Percentiles rank a stretch among this genome's conserved stretches.
Conservation (phyloP, 768 basidiomycete genomes). For the Auriscalpium microsporum region DNA sequence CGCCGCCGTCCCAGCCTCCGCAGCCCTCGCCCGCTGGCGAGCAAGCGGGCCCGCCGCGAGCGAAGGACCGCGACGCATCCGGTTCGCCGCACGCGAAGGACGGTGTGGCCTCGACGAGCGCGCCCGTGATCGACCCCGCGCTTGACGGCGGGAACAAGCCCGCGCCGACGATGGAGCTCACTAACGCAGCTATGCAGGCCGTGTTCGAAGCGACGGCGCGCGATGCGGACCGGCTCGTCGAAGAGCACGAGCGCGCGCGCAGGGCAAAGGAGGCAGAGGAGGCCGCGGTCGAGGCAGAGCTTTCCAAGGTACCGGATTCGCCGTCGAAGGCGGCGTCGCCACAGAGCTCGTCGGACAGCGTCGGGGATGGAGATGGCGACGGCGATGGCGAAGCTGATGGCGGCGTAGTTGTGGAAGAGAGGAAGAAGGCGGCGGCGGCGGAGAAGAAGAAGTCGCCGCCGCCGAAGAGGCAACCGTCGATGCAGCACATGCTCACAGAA, state of each 20-base stretch:
- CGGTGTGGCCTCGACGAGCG: conserved; percentile 2
- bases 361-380: neutral
- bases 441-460: neutral
- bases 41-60: conserved; percentile 3
- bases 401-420: neutral
- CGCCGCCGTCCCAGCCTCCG: neutral
- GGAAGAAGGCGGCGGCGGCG: neutral
- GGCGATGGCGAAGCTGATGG: neutral
- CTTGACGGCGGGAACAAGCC: conserved; percentile 21
- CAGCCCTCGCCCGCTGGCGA: conserved; percentile 6
- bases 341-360: neutral
- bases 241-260: neutral
- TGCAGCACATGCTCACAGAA: conserved; percentile 39
- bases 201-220: conserved; percentile 28
- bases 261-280: conserved; percentile 1
- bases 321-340: neutral
- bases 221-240: conserved; percentile 14
- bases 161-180: conserved; percentile 14
- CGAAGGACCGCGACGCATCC: conserved; percentile 2
- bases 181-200: conserved; percentile 23
- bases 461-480: neutral
- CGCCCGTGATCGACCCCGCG: conserved; percentile 32
- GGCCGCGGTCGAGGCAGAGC: conserved; percentile 3
- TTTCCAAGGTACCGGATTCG: neutral
- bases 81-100: conserved; percentile 8